Evolutionary conservation across 345 rosid genomes (phyloP), one percentile per base, ranked within the genome.

Genomic region (Bruguiera sexangula): DNA sequence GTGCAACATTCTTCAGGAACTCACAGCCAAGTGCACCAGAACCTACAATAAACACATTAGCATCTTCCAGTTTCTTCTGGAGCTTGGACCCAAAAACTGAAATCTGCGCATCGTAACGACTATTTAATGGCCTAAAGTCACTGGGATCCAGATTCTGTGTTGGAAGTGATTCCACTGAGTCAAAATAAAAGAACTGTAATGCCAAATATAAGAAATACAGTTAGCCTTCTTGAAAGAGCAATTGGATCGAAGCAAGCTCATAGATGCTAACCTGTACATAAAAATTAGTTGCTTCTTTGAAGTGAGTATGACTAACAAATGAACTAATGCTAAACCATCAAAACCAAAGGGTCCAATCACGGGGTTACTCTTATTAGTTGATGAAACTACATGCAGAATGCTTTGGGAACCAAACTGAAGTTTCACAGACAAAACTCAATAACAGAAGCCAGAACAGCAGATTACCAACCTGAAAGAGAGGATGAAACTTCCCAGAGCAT

Each of bases 1-100:
- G 79, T 60, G 93, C 99, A 60, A 92, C 60, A 80, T 96, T 96
- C 83, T 96, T 96, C 73, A 92, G 81, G 82, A 96, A 90, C 78
- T 96, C 99, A 51, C 99, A 96, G 36, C 99, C 99, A 62, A 96
- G 87, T 21, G 98, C 99, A 79, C 99, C 99, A 73, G 99, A 90
- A 71, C 99, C 98, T 20, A 96, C 96, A 0, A 89, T 75, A 74
- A 92, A 96, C 46, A 85, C 86, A 71, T 69, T 78, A 48, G 99
- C 95, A 85, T 96, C 89, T 81, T 92, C 90, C 65, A 96, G 84
- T 71, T 92, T 96, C 86, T 92, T 83, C 82, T 96, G 99, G 64
- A 96, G 84, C 82, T 83, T 87, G 69, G 95, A 83, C 68, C 99
- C 99, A 76, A 96, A 96, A 63, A 96, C 99, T 59, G 98, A 96